phyloP scores from a whole-genome alignment of 2,329 filamentous ascomycete genomes.

The Dothideomycetidae sp. region DNA sequence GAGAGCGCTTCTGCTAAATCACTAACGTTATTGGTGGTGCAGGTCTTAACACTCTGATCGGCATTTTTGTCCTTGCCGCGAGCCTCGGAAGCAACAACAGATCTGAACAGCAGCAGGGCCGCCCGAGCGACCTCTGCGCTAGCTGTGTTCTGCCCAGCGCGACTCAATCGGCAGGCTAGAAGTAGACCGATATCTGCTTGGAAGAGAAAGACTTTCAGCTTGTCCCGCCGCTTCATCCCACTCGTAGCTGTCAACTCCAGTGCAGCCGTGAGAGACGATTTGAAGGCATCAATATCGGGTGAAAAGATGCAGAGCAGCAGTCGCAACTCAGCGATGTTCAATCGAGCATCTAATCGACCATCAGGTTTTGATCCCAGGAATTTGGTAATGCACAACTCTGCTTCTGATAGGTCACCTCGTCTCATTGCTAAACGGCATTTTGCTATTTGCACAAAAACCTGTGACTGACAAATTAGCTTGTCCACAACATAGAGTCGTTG shows the following conservation, averaged over 20 bases:
- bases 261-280: neutral
- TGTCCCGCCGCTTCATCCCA: neutral
- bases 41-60: neutral
- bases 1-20: slow-evolving; percentile 1
- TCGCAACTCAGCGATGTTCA: too few relatives aligned
- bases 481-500: too few relatives aligned
- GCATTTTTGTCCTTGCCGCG: neutral
- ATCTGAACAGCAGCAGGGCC: slow-evolving; percentile 1
- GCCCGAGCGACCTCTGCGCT: neutral
- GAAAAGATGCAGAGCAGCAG: too few relatives aligned
- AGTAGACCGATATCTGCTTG: neutral
- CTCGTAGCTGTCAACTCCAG: neutral
- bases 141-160: neutral
- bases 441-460: neutral
- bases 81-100: neutral
- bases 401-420: too few relatives aligned
- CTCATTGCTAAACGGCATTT: neutral
- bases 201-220: neutral
- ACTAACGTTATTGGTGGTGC: neutral
- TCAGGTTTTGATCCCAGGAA: too few relatives aligned
- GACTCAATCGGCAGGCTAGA: neutral
- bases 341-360: too few relatives aligned
- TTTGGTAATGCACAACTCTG: too few relatives aligned
- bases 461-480: too few relatives aligned
- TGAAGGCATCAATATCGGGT: too few relatives aligned